phyloP scores from a whole-genome alignment of 495 filamentous ascomycete species.

The Cercophora sp. region DNA sequence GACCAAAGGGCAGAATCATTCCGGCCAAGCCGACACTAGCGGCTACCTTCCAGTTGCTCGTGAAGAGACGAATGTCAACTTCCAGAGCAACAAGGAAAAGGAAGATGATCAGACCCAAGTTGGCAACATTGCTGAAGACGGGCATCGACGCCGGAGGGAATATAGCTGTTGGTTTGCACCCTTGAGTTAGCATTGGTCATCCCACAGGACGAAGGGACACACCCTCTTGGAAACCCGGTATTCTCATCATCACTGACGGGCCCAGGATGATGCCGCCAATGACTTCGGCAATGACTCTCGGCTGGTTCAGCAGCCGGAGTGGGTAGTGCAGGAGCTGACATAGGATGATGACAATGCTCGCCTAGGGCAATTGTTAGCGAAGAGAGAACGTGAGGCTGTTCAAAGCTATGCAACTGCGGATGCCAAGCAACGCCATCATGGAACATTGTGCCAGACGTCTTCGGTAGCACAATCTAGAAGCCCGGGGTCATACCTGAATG shows the following conservation, averaged over 20 bases:
- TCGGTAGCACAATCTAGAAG: not conserved
- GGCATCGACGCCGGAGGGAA: constrained; percentile 74
- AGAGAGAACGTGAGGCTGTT: not conserved
- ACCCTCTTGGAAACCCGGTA: constrained; percentile 71
- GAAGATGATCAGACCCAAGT: constrained; percentile 85
- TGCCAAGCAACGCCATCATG: too few relatives aligned
- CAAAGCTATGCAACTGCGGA: too few relatives aligned
- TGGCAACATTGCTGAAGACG: constrained; percentile 75
- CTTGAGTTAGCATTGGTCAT: not conserved
- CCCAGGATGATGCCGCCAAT: constrained; percentile 89
- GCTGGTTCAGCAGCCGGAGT: constrained; percentile 81
- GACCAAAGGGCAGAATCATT: constrained; percentile 74
- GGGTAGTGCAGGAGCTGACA: constrained; percentile 73
- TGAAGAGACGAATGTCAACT: constrained; percentile 81
- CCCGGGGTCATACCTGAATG: constrained; percentile 64
- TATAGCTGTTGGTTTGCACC: constrained; percentile 47
- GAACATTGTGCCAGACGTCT: not conserved
- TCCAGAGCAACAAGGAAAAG: constrained; percentile 91
- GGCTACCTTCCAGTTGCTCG: constrained; percentile 83
- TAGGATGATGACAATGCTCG: constrained; percentile 83
- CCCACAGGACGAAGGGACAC: constrained; percentile 38
- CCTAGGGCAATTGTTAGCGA: constrained; percentile 41
- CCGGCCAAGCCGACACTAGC: constrained; percentile 76
- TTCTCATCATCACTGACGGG: constrained; percentile 78
- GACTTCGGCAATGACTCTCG: constrained; percentile 93